These are phyloP conservation scores for Cynanchum wilfordii DNA, from an alignment of 257 asterid species.

Conservation along the genomic window DNA sequence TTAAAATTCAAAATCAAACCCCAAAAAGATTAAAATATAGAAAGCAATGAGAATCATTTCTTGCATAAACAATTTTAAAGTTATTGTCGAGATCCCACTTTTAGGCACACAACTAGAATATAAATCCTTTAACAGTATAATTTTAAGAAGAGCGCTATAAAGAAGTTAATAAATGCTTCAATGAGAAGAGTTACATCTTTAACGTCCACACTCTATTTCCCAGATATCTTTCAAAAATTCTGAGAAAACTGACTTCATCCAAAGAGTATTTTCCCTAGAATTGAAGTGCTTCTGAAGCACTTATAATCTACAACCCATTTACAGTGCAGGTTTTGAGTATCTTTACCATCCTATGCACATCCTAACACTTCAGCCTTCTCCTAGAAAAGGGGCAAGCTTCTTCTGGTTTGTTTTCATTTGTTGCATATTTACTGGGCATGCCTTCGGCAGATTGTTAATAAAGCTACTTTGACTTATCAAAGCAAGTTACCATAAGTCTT, in stretches of 20 bases:
- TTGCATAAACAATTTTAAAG: not conserved
- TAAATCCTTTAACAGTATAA: not conserved
- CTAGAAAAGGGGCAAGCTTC: not conserved
- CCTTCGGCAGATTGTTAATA: not conserved
- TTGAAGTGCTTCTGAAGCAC: not conserved
- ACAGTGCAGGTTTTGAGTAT: not conserved
- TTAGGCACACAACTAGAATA: not conserved
- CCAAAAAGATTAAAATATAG: not conserved
- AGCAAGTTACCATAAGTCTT: not conserved
- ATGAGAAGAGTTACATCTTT: not conserved
- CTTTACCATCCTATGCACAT: not conserved
- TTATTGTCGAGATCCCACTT: not conserved
- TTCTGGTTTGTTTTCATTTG: not conserved
- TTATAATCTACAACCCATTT: not conserved
- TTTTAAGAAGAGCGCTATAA: not conserved
- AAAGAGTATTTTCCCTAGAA: not conserved
- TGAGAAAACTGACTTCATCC: not conserved
- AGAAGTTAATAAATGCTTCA: not conserved
- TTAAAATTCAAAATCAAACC: constrained; percentile 16
- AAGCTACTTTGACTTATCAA: not conserved
- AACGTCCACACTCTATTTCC: not conserved
- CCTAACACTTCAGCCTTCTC: not conserved
- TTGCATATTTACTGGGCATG: not conserved
- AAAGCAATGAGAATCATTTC: not conserved
- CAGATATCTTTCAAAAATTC: not conserved